Evolutionary conservation across 2,329 filamentous ascomycete species (phyloP), one percentile per base, ranked within the genome.

Genomic region (Sarocladium strictum): DNA sequence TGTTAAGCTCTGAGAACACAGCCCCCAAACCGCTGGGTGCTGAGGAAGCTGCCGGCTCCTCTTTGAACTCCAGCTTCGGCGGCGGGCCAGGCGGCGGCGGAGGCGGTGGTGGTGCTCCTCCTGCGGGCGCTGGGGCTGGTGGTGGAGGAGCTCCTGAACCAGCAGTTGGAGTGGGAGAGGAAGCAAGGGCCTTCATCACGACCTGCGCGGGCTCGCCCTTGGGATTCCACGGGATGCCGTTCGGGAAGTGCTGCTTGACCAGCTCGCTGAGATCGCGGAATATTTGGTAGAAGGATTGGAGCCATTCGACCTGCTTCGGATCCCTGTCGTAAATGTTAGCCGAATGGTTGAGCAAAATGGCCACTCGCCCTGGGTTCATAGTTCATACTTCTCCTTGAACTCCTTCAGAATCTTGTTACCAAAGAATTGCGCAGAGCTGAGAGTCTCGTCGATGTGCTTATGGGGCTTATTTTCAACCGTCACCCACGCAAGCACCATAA

Each of bases 341-440:
- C 29, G 29, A 32, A 7, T 32, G 7, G 7, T 32, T 32, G 29
- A 6, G 29, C 7, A 12, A 6, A 12, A 7, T 32, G 7, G 29
- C 12, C 29, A 32, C 15, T n/a, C 9, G 15, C 21, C 21, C 2
- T 37, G 47, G 33, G 23, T 3, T 4, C 17, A 33, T 37, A 60
- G 43, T 55, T 29, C 69, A 33, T 63, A 76, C 76, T 79, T 83
- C 53, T 83, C 92, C 73, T 95, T 97, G 70, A 88, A 86, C 63
- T 95, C 88, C 73, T 91, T 96, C 62, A 97, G 75, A 35, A 99
- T 89, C 62, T 92, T 85, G 75, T 99, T 97, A 32, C 94, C 94
- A 64, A 90, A 97, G 75, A 96, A 96, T 68, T 97, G 87, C 38
- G 92, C 90, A 52, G 90, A 87, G 27, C 86, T 85, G 19, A 96